These are phyloP conservation scores for Nigrospora osmanthi DNA, from an alignment of 2,329 filamentous ascomycete species.

Conservation along the genomic window DNA sequence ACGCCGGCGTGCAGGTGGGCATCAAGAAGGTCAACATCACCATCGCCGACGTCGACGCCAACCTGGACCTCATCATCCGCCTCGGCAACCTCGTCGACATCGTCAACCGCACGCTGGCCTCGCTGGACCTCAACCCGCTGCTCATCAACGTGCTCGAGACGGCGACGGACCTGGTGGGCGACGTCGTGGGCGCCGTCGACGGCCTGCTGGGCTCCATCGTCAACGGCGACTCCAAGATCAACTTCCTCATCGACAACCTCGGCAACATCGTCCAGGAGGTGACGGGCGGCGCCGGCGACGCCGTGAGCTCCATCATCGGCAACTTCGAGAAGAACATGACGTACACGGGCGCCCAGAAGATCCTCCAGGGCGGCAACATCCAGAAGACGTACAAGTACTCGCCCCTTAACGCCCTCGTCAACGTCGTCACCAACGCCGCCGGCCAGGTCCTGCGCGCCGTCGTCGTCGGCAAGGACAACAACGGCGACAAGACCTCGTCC, in stretches of 20 bases:
- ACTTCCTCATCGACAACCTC: constrained; percentile 52
- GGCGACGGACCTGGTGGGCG: constrained; percentile 41
- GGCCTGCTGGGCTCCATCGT: constrained; percentile 51
- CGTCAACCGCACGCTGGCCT: constrained; percentile 51
- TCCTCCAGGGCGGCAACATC: constrained; percentile 22
- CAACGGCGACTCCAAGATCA: constrained; percentile 43
- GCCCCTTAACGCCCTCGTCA: constrained; percentile 36
- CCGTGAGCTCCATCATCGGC: constrained; percentile 46
- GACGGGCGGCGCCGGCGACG: constrained; percentile 31
- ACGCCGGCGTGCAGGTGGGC: constrained; percentile 45
- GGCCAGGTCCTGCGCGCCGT: constrained; percentile 41
- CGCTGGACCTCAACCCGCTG: constrained; percentile 53
- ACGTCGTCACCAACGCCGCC: constrained; percentile 40
- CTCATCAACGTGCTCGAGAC: constrained; percentile 48
- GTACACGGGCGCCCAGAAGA: constrained; percentile 26
- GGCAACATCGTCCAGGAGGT: constrained; percentile 57
- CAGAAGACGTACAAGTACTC: constrained; percentile 41
- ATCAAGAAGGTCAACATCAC: constrained; percentile 48
- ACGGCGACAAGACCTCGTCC: constrained; percentile 8
- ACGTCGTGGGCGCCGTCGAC: constrained; percentile 48
- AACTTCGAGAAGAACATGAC: constrained; percentile 54
- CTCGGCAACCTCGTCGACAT: constrained; percentile 53
- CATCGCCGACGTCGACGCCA: constrained; percentile 50
- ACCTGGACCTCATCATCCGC: constrained; percentile 51
- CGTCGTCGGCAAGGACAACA: constrained; percentile 11